Evolutionary conservation across 1,284 basidiomycete genomes (phyloP).

Genomic region (Vanrija sp.): DNA sequence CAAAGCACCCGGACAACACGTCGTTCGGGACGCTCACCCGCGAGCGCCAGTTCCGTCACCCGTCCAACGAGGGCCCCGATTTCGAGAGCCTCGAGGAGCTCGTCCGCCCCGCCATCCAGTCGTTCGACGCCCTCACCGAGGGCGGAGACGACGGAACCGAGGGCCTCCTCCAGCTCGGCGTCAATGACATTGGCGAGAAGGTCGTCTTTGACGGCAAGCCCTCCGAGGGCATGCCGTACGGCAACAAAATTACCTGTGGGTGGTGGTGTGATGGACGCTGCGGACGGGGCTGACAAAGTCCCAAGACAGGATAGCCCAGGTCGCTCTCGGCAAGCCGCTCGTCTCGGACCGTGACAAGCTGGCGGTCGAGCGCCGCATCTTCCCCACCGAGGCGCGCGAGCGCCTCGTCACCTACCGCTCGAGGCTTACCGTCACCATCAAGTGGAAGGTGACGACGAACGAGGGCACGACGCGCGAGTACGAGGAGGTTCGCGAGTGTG

Average conservation of each 20-base stretch:
- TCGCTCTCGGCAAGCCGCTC: slow-evolving; percentile 79
- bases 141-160: slow-evolving; percentile 70
- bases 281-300: not conserved
- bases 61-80: slow-evolving; percentile 64
- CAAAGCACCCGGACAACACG: slow-evolving; percentile 27
- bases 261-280: not conserved
- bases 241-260: slow-evolving; percentile 76
- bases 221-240: slow-evolving; percentile 61
- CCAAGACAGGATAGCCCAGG: slow-evolving; percentile 83
- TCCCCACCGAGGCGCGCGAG: slow-evolving; percentile 73
- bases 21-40: slow-evolving; percentile 79
- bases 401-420: slow-evolving; percentile 55
- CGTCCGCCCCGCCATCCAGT: slow-evolving; percentile 88
- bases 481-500: slow-evolving; percentile 79
- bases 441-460: slow-evolving; percentile 75
- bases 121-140: slow-evolving; percentile 93
- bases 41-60: slow-evolving; percentile 76
- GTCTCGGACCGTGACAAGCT: slow-evolving; percentile 78
- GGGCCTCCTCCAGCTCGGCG: slow-evolving; percentile 73
- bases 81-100: slow-evolving; percentile 88
- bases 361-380: slow-evolving; percentile 72
- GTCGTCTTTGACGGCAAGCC: slow-evolving; percentile 87
- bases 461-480: slow-evolving; percentile 53
- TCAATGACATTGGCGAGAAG: slow-evolving; percentile 82
- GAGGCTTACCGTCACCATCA: slow-evolving; percentile 82